Conservation (phyloP, 768 basidiomycete genomes). For the Serendipita vermifera region DNA sequence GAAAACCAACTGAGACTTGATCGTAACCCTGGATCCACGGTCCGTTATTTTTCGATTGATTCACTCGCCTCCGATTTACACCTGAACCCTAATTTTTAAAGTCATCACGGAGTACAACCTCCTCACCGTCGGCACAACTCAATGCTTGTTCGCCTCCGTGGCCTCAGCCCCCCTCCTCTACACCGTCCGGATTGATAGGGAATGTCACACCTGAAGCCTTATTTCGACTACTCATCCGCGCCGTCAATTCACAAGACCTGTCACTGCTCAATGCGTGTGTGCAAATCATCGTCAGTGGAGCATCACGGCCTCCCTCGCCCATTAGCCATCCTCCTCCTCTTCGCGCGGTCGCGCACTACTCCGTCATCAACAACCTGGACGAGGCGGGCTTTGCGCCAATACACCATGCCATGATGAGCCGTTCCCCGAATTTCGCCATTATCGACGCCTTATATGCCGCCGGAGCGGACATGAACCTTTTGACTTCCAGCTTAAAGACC, state of each 20-base stretch:
- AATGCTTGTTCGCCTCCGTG: too few species aligned
- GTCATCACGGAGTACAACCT: not conserved
- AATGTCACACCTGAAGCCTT: not conserved
- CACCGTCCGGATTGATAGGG: not conserved
- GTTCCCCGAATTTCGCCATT: not conserved
- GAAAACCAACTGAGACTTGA: slow-evolving; percentile 6
- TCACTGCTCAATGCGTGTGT: not conserved
- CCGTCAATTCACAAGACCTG: not conserved
- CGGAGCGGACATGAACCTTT: slow-evolving; percentile 7
- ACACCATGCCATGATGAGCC: slow-evolving; percentile 2
- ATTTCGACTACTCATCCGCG: not conserved
- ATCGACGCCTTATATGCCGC: not conserved
- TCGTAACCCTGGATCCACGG: not conserved
- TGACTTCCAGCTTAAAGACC: not conserved
- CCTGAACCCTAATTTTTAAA: too few species aligned
- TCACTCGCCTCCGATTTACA: not conserved
- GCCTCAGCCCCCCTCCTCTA: too few species aligned
- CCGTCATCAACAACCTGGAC: slow-evolving; percentile 3
- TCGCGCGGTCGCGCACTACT: not conserved
- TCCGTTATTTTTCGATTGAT: not conserved
- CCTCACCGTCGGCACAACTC: slow-evolving; percentile 2
- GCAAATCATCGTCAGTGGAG: not conserved
- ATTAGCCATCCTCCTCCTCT: too few species aligned
- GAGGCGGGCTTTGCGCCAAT: slow-evolving; percentile 7
- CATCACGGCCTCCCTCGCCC: not conserved